phyloP scores from a whole-genome alignment of 139 green algal genomes.

The Nannochloris sp. region DNA sequence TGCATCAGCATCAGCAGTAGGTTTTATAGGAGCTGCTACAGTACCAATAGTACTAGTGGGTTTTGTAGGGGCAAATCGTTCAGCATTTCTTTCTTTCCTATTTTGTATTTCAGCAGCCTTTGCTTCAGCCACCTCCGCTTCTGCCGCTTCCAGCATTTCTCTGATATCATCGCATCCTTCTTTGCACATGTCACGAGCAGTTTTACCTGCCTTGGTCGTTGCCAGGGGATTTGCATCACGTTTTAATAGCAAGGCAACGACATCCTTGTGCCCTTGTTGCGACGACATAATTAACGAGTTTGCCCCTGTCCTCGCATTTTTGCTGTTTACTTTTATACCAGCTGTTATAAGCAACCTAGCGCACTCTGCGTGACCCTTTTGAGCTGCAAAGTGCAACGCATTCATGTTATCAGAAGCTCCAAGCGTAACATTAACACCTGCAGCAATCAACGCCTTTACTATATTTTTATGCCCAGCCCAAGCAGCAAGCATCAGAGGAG shows the following conservation, averaged over 20 bases:
- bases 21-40: too few relatives aligned
- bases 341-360: constrained; percentile 27
- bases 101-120: too few relatives aligned
- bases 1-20: too few relatives aligned
- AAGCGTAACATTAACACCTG: constrained; percentile 23
- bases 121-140: background rate
- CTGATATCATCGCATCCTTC: background rate
- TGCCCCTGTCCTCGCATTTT: constrained; percentile 53
- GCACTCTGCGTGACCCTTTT: constrained; percentile 52
- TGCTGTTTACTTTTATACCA: constrained; percentile 48
- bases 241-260: constrained; percentile 55
- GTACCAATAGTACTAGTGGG: too few relatives aligned
- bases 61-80: too few relatives aligned
- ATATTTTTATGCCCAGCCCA: constrained; percentile 63
- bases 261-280: constrained; percentile 24
- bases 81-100: too few relatives aligned
- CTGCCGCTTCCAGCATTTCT: constrained; percentile 4
- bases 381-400: constrained; percentile 63
- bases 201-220: constrained; percentile 42
- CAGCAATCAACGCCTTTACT: constrained; percentile 53
- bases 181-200: constrained; percentile 35
- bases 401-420: constrained; percentile 63
- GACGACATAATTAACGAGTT: constrained; percentile 52
- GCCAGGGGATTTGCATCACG: constrained; percentile 48
- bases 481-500: constrained; percentile 63